phyloP scores from a whole-genome alignment of 305 asterid genomes.

The Solanum hybrid region DNA sequence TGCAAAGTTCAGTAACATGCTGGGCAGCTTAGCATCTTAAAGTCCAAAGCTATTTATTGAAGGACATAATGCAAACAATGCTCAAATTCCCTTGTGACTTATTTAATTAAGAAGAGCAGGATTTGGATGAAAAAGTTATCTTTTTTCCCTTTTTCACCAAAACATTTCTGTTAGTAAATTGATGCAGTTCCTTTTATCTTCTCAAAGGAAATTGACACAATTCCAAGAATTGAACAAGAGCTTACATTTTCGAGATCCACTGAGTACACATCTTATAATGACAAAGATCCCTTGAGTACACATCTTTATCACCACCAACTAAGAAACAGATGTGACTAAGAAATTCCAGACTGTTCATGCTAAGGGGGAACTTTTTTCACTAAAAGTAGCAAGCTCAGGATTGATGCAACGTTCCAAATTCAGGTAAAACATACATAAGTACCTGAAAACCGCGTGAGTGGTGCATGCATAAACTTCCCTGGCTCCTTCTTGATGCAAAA shows the following conservation, averaged over 20 bases:
- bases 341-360: neutral
- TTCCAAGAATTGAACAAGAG: neutral
- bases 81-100: neutral
- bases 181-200: neutral
- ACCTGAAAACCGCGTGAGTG: conserved; percentile 96
- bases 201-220: neutral
- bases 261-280: neutral
- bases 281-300: neutral
- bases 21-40: neutral
- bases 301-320: neutral
- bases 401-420: neutral
- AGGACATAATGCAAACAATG: neutral
- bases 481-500: conserved; percentile 91
- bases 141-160: neutral
- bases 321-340: neutral
- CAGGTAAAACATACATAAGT: conserved; percentile 9
- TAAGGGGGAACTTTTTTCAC: neutral
- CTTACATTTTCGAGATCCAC: neutral
- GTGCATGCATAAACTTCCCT: conserved; percentile 95
- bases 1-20: neutral
- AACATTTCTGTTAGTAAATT: neutral
- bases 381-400: neutral
- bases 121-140: neutral
- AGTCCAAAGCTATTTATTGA: neutral
- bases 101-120: neutral